These are phyloP conservation scores for Phaseolus coccineus DNA, from an alignment of 331 rosid genomes.

Conservation along the genomic window DNA sequence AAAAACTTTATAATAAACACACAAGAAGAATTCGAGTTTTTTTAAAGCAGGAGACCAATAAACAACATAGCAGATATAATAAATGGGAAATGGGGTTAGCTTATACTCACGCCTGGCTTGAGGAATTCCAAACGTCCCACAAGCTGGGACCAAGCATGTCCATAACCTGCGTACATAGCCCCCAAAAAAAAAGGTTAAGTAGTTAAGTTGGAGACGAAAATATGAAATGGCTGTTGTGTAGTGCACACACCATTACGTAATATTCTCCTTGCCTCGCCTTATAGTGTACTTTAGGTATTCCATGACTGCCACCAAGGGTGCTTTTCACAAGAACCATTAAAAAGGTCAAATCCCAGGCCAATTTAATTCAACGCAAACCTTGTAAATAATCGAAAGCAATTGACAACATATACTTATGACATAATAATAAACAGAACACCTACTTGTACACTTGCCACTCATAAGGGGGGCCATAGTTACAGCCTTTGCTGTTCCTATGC, in stretches of 20 bases:
- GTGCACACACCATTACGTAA: constrained; percentile 85
- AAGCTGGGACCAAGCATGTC: constrained; percentile 98
- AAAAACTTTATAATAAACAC: background rate
- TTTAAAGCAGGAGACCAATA: constrained; percentile 9
- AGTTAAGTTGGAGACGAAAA: constrained; percentile 28
- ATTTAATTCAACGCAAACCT: background rate
- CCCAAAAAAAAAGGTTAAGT: background rate
- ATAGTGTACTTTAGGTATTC: constrained; percentile 91
- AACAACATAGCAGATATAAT: constrained; percentile 14
- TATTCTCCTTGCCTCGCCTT: constrained; percentile 94
- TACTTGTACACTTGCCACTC: constrained; percentile 99
- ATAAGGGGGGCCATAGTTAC: constrained; percentile 94
- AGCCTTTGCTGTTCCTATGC: constrained; percentile 96
- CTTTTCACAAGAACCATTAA: constrained; percentile 50
- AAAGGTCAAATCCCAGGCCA: constrained; percentile 3
- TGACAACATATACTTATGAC: background rate
- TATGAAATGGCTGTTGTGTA: constrained; percentile 23
- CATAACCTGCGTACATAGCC: constrained; percentile 73
- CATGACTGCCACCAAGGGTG: constrained; percentile 97
- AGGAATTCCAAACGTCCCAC: constrained; percentile 96
- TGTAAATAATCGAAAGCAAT: background rate
- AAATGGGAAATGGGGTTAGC: constrained; percentile 20
- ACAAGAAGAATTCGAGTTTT: background rate
- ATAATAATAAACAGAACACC: constrained; percentile 34
- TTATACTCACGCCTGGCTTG: constrained; percentile 88